These are phyloP conservation scores for Leishmania arabica DNA, from an alignment of 208 protist genomes.

Conservation along the genomic window DNA sequence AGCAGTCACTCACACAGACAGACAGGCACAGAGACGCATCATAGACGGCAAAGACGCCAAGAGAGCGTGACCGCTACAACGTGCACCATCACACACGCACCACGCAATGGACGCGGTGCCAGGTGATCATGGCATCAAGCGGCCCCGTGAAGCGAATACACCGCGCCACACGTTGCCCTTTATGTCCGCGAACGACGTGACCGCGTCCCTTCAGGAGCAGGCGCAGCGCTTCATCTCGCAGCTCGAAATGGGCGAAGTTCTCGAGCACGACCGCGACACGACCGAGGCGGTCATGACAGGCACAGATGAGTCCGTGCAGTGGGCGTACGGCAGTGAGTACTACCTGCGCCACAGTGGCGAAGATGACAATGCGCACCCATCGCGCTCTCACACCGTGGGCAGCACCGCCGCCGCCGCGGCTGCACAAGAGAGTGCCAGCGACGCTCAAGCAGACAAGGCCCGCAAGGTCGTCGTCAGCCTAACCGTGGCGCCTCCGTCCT, in stretches of 20 bases:
- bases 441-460: conserved; percentile 7
- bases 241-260: conserved; percentile 41
- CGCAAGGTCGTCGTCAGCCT: conserved; percentile 32
- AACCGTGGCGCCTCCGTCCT: conserved; percentile 44
- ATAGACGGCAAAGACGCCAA: neutral
- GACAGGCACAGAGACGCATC: neutral
- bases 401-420: neutral
- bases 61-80: neutral
- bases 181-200: neutral
- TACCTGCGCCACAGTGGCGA: conserved; percentile 49
- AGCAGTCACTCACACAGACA: neutral
- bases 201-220: conserved; percentile 17
- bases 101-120: neutral
- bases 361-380: conserved; percentile 17
- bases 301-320: conserved; percentile 45
- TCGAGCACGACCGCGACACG: conserved; percentile 46
- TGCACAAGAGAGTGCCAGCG: neutral
- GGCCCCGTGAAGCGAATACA: neutral
- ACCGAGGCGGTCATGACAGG: conserved; percentile 61
- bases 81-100: neutral
- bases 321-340: conserved; percentile 72
- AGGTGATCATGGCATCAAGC: conserved; percentile 7
- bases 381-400: neutral
- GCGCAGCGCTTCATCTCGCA: conserved; percentile 23
- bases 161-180: no score